A percentile compares a stretch with the other conserved stretches of the same genome.
phyloP scores from a whole-genome alignment of 1,139 yeast genomes.

The Saccharomyces pastorianus region DNA sequence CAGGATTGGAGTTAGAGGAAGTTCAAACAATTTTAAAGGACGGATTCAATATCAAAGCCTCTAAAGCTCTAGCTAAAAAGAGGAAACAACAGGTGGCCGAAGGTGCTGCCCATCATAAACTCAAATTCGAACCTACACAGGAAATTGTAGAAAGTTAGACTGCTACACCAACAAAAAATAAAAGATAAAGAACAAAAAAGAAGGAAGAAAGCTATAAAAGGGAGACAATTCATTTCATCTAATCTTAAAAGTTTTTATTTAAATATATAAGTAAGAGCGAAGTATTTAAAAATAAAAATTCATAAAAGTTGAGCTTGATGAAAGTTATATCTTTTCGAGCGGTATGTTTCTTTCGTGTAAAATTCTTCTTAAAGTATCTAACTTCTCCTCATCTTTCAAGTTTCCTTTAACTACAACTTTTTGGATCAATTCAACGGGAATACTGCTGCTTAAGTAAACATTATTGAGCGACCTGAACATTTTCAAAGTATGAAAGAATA shows the following conservation, averaged over 20 bases:
- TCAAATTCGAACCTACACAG: conserved; percentile 21
- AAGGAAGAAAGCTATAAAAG: background rate
- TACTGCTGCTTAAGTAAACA: conserved; percentile 64
- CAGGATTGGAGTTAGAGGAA: conserved; percentile 85
- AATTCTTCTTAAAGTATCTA: conserved; percentile 1
- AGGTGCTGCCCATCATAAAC: conserved; percentile 3
- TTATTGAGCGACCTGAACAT: conserved; percentile 57
- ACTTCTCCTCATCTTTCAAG: conserved; percentile 1
- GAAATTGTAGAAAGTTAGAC: conserved; percentile 16
- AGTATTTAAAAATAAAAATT: background rate
- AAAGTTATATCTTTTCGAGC: conserved; percentile 3
- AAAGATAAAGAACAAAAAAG: background rate
- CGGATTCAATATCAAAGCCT: conserved; percentile 78
- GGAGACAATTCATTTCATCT: background rate
- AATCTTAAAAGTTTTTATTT: background rate
- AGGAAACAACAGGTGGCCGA: conserved; percentile 27
- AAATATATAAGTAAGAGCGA: background rate
- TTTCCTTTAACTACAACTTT: conserved; percentile 29
- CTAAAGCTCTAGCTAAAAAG: conserved; percentile 45
- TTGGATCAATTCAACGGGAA: conserved; percentile 42
- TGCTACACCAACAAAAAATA: background rate
- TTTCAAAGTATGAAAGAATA: conserved; percentile 39
- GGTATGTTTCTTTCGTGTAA: conserved; percentile 4
- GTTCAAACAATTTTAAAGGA: conserved; percentile 69
- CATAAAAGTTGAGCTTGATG: background rate